Base-by-base conservation (phyloP, 2,329 filamentous ascomycete genomes). In the Fusarium sp. region DNA sequence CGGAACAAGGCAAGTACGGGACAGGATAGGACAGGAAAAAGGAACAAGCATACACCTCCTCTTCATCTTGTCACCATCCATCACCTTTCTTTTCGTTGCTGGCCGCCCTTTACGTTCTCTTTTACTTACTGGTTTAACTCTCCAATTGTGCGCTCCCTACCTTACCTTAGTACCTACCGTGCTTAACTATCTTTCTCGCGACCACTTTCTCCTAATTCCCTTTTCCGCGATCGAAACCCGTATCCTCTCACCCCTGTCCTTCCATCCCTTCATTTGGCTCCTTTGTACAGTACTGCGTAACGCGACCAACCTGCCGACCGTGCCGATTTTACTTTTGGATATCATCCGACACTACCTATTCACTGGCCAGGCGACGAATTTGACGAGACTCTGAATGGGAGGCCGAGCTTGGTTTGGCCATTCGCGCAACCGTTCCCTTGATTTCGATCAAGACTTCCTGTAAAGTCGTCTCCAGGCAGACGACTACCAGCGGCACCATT, bases 221-320 rank as follows among this genome's bases (percentile, higher is more conserved):
- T 64, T 63, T 66, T 61, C 66, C 63, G 51, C 62, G 44, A 66
- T 59, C 70, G 66, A 57, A 55, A 65, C 65, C 69, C 53, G 42
- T 51, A 56, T 47, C 38, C 64, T 66, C 50, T 58, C 45, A 68
- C 55, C 67, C 67, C 62, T 65, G 63, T 66, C 63, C 51, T 65
- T 70, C 76, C 73, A 36, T 53, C 32, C 50, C 50, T 53, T 36
- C 50, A 76, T 75, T 77, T 74, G 65, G 66, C 67, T 74, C 56
- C 63, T 75, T 69, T 69, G 59, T 70, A 48, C 66, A 76, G 65
- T 73, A 58, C 60, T 68, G 73, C 66, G 59, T 66, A 70, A 78
- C 75, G 75, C 77, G 77, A 79, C 75, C 72, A 69, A 73, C 64
- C 63, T 64, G 63, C 74, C 75, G 77, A 74, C 44, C 74, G 65